Evolutionary conservation across 306 rosid species (phyloP), one percentile per base, ranked within the genome.

Genomic region (Astragalus membranaceus): DNA sequence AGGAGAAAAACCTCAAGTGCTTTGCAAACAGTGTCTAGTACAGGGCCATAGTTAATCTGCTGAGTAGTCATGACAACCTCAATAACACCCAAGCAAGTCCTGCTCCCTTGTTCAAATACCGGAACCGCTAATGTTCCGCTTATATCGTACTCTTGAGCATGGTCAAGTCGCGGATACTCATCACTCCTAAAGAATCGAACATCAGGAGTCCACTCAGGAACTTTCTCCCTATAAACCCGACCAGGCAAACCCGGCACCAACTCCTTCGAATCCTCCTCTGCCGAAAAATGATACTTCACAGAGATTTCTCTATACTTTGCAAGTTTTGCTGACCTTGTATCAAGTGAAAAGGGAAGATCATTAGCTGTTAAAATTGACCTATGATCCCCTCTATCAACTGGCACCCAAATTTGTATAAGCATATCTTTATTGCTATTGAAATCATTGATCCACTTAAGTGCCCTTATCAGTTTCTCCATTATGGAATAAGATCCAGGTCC

Each of bases 141-240:
- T 3, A 95, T 87, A 79, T 87, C 95, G 55, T 67, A 56, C 80
- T 61, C 74, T 32, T 88, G 89, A 79, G 99, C 99, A 74, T 87
- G 78, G 75, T 33, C 69, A 75, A 95, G 82, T 77, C 99, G 79
- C 0, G 86, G 95, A 47, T 91, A 95, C 81, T 95, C 99, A 1
- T 89, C 85, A n/a, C 75, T 87, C 72, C 80, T 78, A 29, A 89
- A 95, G 81, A 81, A 85, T 51, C 86, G 81, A 66, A 89, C 99
- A 73, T 95, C 99, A 53, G 99, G 99, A 53, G 95, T 91, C 99
- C 99, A 95, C 82, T 95, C 99, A 30, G 97, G 97, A 79, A 89
- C 88, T 89, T 76, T 85, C 10, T 84, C 81, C 12, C 67, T 64
- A 61, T 81, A 95, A n/a, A 91, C 99, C 63, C 99, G 77, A 51